Evolutionary conservation across 2,329 filamentous ascomycete species (phyloP).

Genomic region (Penicillium sp.): DNA sequence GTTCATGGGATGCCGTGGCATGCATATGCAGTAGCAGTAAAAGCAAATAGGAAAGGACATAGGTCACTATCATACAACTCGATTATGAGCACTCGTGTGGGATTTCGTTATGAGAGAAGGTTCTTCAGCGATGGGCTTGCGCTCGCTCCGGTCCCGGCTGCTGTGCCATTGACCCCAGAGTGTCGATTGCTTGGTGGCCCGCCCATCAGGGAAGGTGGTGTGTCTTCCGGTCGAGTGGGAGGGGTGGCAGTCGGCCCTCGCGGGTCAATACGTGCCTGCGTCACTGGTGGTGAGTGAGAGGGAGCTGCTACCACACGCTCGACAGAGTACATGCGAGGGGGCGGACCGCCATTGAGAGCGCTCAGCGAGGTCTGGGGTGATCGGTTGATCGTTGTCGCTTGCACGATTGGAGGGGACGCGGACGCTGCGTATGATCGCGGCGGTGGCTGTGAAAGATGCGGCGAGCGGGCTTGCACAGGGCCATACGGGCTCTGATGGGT

Average conservation of each 20-base stretch:
- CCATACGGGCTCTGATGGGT: slow-evolving; percentile 42
- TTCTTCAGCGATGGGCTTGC: slow-evolving; percentile 75
- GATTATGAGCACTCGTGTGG: not conserved
- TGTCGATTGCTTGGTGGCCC: slow-evolving; percentile 31
- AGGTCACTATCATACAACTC: slow-evolving; percentile 22
- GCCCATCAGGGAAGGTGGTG: slow-evolving; percentile 25
- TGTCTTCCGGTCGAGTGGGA: slow-evolving; percentile 33
- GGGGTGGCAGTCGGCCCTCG: slow-evolving; percentile 36
- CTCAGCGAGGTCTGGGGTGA: slow-evolving; percentile 41
- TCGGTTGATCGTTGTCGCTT: slow-evolving; percentile 38
- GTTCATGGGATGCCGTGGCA: slow-evolving; percentile 8
- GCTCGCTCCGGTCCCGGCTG: slow-evolving; percentile 60
- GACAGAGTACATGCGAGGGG: slow-evolving; percentile 39
- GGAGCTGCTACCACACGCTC: slow-evolving; percentile 38
- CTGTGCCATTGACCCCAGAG: slow-evolving; percentile 28
- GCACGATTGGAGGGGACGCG: slow-evolving; percentile 39
- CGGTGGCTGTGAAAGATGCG: slow-evolving; percentile 35
- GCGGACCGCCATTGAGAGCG: slow-evolving; percentile 37
- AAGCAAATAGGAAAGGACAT: slow-evolving; percentile 16
- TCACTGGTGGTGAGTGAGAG: slow-evolving; percentile 38
- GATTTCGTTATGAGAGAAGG: slow-evolving; percentile 58
- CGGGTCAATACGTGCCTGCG: slow-evolving; percentile 37
- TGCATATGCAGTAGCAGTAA: slow-evolving; percentile 16
- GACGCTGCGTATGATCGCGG: slow-evolving; percentile 39
- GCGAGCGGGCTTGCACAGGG: slow-evolving; percentile 36